phyloP scores from a whole-genome alignment of 23 red algal genomes.

The Pyropia yezoensis region DNA sequence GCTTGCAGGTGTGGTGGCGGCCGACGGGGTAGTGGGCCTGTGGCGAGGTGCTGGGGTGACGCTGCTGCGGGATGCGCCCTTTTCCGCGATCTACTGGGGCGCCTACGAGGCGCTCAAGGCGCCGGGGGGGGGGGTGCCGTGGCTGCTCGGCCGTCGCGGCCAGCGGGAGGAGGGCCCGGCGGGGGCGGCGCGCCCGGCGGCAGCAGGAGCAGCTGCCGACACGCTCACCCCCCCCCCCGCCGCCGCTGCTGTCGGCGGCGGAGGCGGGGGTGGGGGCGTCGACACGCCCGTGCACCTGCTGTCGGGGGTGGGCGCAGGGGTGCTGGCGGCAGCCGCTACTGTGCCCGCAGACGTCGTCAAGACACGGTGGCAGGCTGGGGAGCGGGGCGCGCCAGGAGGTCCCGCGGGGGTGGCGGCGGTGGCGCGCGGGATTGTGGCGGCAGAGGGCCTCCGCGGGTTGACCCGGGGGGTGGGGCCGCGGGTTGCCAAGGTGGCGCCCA shows the following conservation, averaged over 20 bases:
- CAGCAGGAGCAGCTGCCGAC: not conserved
- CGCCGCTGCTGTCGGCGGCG: not conserved
- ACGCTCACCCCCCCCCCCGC: not conserved
- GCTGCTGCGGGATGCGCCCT: constrained; percentile 87
- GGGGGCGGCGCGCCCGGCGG: not conserved
- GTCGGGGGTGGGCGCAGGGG: constrained; percentile 68
- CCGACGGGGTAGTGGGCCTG: constrained; percentile 37
- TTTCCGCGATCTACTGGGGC: constrained; percentile 97
- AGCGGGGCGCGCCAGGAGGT: not conserved
- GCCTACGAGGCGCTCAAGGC: constrained; percentile 89
- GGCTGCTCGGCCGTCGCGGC: not conserved
- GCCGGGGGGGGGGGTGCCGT: constrained; percentile 10
- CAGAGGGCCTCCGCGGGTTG: constrained; percentile 61
- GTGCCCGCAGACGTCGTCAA: constrained; percentile 95
- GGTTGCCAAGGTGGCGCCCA: constrained; percentile 81
- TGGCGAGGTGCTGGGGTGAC: constrained; percentile 74
- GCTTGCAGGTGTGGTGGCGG: constrained; percentile 24
- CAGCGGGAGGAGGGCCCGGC: not conserved
- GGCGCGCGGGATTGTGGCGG: constrained; percentile 31
- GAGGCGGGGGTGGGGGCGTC: too few species aligned
- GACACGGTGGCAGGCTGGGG: constrained; percentile 69
- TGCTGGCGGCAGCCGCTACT: constrained; percentile 67
- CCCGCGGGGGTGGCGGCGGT: constrained; percentile 5
- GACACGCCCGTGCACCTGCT: constrained; percentile 20
- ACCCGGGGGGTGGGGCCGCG: constrained; percentile 74